Evolutionary conservation across 768 basidiomycete genomes (phyloP).

Genomic region (Chalciporus sphaerocephalus): DNA sequence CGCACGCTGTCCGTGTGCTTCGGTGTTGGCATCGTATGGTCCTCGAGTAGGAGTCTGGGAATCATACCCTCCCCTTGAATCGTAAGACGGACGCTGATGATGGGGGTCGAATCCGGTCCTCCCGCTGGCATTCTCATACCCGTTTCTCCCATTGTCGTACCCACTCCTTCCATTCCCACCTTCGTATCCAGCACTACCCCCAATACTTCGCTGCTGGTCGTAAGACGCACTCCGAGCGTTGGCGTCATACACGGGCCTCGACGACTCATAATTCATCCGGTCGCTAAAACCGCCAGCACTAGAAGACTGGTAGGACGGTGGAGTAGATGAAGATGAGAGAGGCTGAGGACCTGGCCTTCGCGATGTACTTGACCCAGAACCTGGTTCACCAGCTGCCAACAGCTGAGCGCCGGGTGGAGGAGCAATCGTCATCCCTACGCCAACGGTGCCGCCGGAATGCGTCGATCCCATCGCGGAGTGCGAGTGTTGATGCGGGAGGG

Average conservation of each 20-base stretch:
- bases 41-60: conserved; percentile 21
- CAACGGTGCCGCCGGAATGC: conserved; percentile 7
- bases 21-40: conserved; percentile 16
- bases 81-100: conserved; percentile 30
- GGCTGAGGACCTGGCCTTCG: conserved; percentile 17
- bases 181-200: conserved; percentile 16
- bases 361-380: conserved; percentile 5
- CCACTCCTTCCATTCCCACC: conserved; percentile 15
- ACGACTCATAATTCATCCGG: conserved; percentile 17
- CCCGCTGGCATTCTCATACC: conserved; percentile 20
- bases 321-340: conserved; percentile 9
- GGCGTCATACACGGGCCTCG: conserved; percentile 7
- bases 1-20: conserved; percentile 19
- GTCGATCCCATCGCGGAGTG: conserved; percentile 7
- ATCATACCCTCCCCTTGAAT: conserved; percentile 24
- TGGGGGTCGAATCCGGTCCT: conserved; percentile 20
- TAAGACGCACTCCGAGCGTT: conserved; percentile 8
- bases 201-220: conserved; percentile 20
- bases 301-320: conserved; percentile 16
- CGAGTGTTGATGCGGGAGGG: conserved; percentile 8
- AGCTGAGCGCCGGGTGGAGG: conserved; percentile 21
- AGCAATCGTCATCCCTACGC: conserved; percentile 2
- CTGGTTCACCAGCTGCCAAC: conserved; percentile 13
- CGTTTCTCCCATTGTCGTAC: conserved; percentile 21
- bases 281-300: conserved; percentile 19